Evolutionary conservation across 441 rosid species (phyloP), one percentile per base, ranked within the genome.

Genomic region (Capsella rubella): DNA sequence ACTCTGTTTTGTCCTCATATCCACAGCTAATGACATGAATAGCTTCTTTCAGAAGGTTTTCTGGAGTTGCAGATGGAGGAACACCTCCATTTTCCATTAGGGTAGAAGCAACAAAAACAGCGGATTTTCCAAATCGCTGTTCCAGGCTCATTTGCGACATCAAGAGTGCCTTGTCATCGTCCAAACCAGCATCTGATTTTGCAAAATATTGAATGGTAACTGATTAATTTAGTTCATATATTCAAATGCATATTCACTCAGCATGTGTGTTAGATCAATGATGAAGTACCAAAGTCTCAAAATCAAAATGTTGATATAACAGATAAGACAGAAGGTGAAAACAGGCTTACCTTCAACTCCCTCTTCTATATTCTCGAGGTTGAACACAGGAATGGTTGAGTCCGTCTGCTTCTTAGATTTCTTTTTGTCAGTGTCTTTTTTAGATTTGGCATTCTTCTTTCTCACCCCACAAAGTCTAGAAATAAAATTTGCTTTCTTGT

Each of bases 1-100:
- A 94, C 6, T 94, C 99, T 13, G 96, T 78, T 80, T 92, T 92
- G 76, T 94, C 99, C 79, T 94, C 99, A 0, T 94, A 94, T 2
- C 99, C 97, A 74, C 99, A 94, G 59, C 99, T 94, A 64, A 94
- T 94, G 83, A 94, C 97, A 82, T 94, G 99, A 77, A 94, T 94
- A 64, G 99, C 99, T 77, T 94, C 99, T 77, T 92, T 94, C 66
- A 94, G 95, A 67, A 94, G 99, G 63, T 83, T 82, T 72, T 90
- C 97, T 2, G 95, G 95, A 35, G 92, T 87, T 69, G 97, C 97
- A 62, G 97, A 88, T 71, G 88, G 90, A 60, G 97, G 97, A 76
- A 95, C 92, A 64, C 97, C 99, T 2, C 98, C 99, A 69, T 90
- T 89, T 84, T 90, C 99, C 97, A 89, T 91, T 29, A 95, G 90